phyloP scores from a whole-genome alignment of 1,284 basidiomycete genomes.

The Irpex sp. region DNA sequence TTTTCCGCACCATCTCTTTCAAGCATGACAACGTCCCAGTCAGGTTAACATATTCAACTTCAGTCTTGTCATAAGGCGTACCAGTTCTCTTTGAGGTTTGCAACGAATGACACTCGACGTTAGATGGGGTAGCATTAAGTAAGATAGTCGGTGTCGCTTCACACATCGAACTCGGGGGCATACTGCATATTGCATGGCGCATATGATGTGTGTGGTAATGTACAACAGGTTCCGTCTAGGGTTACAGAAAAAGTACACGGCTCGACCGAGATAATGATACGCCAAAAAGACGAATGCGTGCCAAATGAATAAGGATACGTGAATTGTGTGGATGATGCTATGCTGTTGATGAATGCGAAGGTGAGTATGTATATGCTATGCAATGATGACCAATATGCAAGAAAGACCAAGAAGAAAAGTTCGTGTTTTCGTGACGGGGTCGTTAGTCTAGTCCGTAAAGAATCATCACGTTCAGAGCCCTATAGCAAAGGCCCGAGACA shows the following conservation, averaged over 20 bases:
- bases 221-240: slow-evolving; percentile 9
- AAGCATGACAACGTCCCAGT: no score
- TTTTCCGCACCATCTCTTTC: not conserved
- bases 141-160: not conserved
- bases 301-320: slow-evolving; percentile 7
- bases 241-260: slow-evolving; percentile 20
- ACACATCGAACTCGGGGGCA: not conserved
- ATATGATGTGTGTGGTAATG: not conserved
- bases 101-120: no score
- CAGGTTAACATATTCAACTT: no score
- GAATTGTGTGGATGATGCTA: slow-evolving; percentile 9
- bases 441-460: slow-evolving; percentile 1
- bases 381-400: slow-evolving; percentile 5
- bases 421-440: not conserved
- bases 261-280: slow-evolving; percentile 31
- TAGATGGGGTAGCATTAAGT: no score
- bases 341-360: slow-evolving; percentile 5
- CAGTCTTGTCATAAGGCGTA: no score
- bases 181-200: not conserved
- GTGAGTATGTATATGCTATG: slow-evolving; percentile 16
- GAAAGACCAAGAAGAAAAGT: not conserved
- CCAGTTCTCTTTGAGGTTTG: not conserved
- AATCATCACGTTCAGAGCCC: not conserved
- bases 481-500: not conserved
- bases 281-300: slow-evolving; percentile 10